phyloP scores from a whole-genome alignment of 345 rosid species.

The Isatis tinctoria region DNA sequence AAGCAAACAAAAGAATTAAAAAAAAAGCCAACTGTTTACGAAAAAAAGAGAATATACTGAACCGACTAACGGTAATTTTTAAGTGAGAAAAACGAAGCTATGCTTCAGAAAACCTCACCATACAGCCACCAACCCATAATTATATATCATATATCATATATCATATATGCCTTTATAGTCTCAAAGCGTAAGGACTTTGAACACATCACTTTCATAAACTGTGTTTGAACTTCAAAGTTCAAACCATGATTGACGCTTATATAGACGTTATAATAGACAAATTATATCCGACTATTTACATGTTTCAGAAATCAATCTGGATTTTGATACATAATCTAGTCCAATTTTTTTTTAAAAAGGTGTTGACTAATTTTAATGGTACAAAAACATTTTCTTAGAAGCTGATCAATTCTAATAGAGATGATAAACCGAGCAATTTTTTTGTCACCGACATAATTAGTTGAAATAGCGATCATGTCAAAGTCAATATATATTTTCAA shows the following conservation, averaged over 20 bases:
- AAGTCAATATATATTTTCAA: not conserved
- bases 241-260: not conserved
- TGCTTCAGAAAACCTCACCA: too few species aligned
- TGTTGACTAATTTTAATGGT: not conserved
- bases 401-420: not conserved
- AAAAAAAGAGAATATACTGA: too few species aligned
- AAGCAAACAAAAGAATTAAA: too few species aligned
- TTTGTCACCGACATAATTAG: constrained; percentile 19
- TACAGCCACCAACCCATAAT: too few species aligned
- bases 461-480: constrained; percentile 21
- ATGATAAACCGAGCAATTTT: not conserved
- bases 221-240: not conserved
- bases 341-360: not conserved
- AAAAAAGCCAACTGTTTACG: too few species aligned
- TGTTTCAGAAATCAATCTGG: not conserved
- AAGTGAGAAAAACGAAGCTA: too few species aligned
- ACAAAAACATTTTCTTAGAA: not conserved
- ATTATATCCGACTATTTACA: not conserved
- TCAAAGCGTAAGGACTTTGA: not conserved
- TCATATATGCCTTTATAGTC: not conserved
- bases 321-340: not conserved
- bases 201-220: not conserved
- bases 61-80: too few species aligned
- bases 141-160: too few species aligned
- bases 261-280: not conserved